Evolutionary conservation across 2,329 filamentous ascomycete species (phyloP).

Genomic region (Exophiala alcalophila): DNA sequence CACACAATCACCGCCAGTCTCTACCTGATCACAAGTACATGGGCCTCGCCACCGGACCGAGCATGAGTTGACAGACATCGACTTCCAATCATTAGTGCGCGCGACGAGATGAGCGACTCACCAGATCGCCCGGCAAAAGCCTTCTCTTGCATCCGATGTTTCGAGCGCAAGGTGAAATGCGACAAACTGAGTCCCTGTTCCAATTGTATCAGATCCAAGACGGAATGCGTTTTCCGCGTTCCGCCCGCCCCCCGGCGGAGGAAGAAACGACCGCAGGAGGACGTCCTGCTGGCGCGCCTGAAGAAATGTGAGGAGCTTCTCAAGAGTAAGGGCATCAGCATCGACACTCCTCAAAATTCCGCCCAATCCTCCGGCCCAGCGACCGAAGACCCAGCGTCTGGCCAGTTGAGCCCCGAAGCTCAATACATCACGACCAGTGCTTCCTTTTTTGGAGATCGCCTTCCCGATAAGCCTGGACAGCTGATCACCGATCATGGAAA

Average conservation of each 20-base stretch:
- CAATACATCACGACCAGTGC: too few relatives aligned
- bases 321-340: slow-evolving; percentile 25
- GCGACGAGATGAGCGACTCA: too few relatives aligned
- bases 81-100: too few relatives aligned
- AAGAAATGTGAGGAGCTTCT: slow-evolving; percentile 29
- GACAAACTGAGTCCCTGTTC: slow-evolving; percentile 41
- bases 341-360: slow-evolving; percentile 12
- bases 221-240: slow-evolving; percentile 38
- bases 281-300: slow-evolving; percentile 28
- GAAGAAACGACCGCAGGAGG: slow-evolving; percentile 31
- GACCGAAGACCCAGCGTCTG: background rate
- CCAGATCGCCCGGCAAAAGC: slow-evolving; percentile 1
- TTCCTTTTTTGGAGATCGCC: too few relatives aligned
- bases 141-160: slow-evolving; percentile 32
- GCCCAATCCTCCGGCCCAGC: background rate
- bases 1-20: too few relatives aligned
- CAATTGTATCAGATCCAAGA: slow-evolving; percentile 43
- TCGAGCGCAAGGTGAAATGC: slow-evolving; percentile 43
- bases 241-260: slow-evolving; percentile 31
- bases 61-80: too few relatives aligned
- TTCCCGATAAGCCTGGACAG: slow-evolving; percentile 12
- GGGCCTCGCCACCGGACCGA: too few relatives aligned
- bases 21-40: too few relatives aligned
- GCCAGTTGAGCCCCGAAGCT: too few relatives aligned
- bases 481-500: slow-evolving; percentile 24